phyloP scores from a whole-genome alignment of 768 basidiomycete genomes.

The Baorangia bicolor region DNA sequence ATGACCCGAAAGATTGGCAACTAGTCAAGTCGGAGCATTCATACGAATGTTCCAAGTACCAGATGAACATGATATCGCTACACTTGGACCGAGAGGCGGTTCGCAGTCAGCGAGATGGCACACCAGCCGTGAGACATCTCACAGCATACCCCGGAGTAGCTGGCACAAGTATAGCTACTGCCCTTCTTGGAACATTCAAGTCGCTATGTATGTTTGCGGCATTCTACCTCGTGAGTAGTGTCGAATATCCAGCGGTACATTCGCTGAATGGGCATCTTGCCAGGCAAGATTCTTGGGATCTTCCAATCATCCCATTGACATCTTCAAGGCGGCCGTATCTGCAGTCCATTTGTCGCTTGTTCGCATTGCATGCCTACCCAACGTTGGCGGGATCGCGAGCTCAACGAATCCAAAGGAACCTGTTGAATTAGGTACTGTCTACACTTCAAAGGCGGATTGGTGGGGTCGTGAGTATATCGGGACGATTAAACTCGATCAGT shows the following conservation, averaged over 20 bases:
- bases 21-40: conserved; percentile 56
- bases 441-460: conserved; percentile 54
- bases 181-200: conserved; percentile 44
- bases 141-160: conserved; percentile 69
- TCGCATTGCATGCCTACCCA: conserved; percentile 49
- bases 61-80: conserved; percentile 65
- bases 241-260: background rate
- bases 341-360: conserved; percentile 67
- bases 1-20: conserved; percentile 71
- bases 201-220: conserved; percentile 48
- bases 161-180: conserved; percentile 57
- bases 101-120: conserved; percentile 20
- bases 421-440: conserved; percentile 36
- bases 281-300: conserved; percentile 74
- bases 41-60: conserved; percentile 74
- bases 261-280: conserved; percentile 1
- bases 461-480: conserved; percentile 58
- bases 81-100: conserved; percentile 50
- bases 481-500: conserved; percentile 46
- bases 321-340: conserved; percentile 66
- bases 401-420: conserved; percentile 14
- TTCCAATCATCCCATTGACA: conserved; percentile 56
- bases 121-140: conserved; percentile 45
- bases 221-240: conserved; percentile 62
- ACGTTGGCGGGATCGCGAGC: conserved; percentile 7